phyloP scores from a whole-genome alignment of 495 filamentous ascomycete species.

The Penicillium tannophilum region DNA sequence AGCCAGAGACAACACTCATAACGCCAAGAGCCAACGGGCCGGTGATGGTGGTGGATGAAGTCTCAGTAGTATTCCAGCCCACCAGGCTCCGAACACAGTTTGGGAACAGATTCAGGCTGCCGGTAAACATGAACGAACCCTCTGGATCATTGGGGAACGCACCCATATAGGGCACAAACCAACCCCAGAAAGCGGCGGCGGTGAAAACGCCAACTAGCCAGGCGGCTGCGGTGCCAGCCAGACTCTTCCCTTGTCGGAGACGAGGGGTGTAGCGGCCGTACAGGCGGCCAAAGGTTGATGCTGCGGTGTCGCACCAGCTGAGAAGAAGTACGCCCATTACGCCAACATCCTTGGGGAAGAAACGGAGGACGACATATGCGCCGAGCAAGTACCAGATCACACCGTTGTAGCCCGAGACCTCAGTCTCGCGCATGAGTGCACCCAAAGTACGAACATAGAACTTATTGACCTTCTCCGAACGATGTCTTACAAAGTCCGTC shows the following conservation, averaged over 20 bases:
- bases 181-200: constrained; percentile 85
- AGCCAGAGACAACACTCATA: constrained; percentile 83
- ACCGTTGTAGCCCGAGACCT: constrained; percentile 90
- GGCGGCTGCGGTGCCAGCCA: constrained; percentile 86
- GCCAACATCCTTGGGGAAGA: constrained; percentile 93
- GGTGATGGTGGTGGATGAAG: constrained; percentile 48
- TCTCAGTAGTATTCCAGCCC: constrained; percentile 45
- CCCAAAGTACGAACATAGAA: constrained; percentile 84
- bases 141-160: constrained; percentile 66
- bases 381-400: constrained; percentile 96
- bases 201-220: constrained; percentile 78
- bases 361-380: constrained; percentile 79
- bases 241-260: constrained; percentile 83
- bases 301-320: constrained; percentile 97
- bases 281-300: constrained; percentile 85
- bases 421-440: constrained; percentile 93
- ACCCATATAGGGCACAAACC: constrained; percentile 69
- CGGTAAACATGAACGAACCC: constrained; percentile 79
- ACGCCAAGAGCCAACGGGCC: constrained; percentile 77
- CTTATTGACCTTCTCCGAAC: constrained; percentile 76
- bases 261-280: constrained; percentile 84
- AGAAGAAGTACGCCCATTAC: constrained; percentile 86
- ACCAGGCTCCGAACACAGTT: constrained; percentile 50
- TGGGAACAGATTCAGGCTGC: constrained; percentile 64
- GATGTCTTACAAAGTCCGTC: constrained; percentile 82